Evolutionary conservation across 768 basidiomycete species (phyloP).

Genomic region (Hypsizygus marmoreus): DNA sequence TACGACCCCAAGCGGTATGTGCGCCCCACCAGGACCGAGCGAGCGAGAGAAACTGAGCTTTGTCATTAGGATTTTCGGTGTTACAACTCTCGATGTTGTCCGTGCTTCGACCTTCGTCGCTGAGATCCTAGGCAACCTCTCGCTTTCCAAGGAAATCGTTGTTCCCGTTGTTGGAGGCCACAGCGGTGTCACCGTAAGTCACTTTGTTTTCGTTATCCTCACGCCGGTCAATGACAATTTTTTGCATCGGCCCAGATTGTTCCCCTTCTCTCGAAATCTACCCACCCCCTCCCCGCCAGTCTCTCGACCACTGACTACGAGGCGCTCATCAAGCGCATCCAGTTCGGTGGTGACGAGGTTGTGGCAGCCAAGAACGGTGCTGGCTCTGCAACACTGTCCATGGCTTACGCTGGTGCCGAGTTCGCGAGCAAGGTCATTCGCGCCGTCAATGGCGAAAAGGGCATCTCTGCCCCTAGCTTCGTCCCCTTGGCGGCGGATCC

Average conservation of each 20-base stretch:
- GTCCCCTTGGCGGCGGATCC: slow-evolving; percentile 77
- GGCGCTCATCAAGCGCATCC: slow-evolving; percentile 79
- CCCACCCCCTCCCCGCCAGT: slow-evolving; percentile 69
- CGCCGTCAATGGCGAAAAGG: slow-evolving; percentile 87
- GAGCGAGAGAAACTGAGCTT: not conserved
- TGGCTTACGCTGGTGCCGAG: slow-evolving; percentile 94
- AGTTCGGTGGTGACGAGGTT: slow-evolving; percentile 97
- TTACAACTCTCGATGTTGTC: slow-evolving; percentile 96
- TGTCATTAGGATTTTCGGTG: slow-evolving; percentile 83
- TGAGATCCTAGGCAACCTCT: slow-evolving; percentile 68
- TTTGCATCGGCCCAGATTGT: slow-evolving; percentile 61
- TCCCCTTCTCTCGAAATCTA: slow-evolving; percentile 89
- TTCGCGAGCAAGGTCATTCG: slow-evolving; percentile 83
- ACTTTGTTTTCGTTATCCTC: not conserved
- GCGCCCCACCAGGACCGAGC: not conserved
- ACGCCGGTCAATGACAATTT: not conserved
- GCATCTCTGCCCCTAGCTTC: slow-evolving; percentile 81
- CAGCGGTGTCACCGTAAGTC: slow-evolving; percentile 82
- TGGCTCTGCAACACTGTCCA: slow-evolving; percentile 95
- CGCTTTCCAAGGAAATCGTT: slow-evolving; percentile 59
- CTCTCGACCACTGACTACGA: slow-evolving; percentile 51
- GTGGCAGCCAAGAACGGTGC: slow-evolving; percentile 96
- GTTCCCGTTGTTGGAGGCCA: slow-evolving; percentile 96
- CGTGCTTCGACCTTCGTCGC: slow-evolving; percentile 96
- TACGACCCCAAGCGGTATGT: slow-evolving; percentile 89